These are phyloP conservation scores for Viola odorata DNA, from an alignment of 345 rosid species.

Conservation along the genomic window DNA sequence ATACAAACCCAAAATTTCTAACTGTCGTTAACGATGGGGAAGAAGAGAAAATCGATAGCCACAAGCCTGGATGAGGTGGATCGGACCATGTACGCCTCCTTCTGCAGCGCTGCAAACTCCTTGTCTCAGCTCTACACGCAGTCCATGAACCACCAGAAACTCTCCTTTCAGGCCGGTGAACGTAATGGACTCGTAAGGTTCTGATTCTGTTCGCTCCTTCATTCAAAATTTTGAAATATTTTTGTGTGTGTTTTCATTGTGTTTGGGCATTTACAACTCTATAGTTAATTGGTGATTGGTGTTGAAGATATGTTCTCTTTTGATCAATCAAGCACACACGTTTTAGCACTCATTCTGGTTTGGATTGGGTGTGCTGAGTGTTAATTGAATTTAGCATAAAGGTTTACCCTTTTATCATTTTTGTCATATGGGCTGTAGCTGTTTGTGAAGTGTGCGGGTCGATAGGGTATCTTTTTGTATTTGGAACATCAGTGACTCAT, in stretches of 20 bases:
- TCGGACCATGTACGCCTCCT: conserved; percentile 77
- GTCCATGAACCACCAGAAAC: conserved; percentile 30
- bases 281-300: too few species aligned
- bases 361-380: too few species aligned
- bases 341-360: too few species aligned
- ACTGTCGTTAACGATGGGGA: conserved; percentile 45
- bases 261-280: background rate
- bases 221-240: background rate
- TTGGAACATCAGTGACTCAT: background rate
- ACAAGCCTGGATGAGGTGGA: conserved; percentile 88
- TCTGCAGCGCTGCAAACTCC: conserved; percentile 91
- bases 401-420: background rate
- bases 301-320: too few species aligned
- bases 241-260: background rate
- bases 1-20: background rate
- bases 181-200: conserved; percentile 23
- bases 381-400: conserved; percentile 1
- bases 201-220: too few species aligned
- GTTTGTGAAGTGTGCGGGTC: background rate
- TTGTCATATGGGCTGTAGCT: background rate
- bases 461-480: background rate
- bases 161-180: conserved; percentile 32
- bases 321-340: too few species aligned
- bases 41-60: conserved; percentile 85
- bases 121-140: conserved; percentile 79